Base-by-base conservation (phyloP, 2,329 filamentous ascomycete genomes). In the Calonectria crousiana region DNA sequence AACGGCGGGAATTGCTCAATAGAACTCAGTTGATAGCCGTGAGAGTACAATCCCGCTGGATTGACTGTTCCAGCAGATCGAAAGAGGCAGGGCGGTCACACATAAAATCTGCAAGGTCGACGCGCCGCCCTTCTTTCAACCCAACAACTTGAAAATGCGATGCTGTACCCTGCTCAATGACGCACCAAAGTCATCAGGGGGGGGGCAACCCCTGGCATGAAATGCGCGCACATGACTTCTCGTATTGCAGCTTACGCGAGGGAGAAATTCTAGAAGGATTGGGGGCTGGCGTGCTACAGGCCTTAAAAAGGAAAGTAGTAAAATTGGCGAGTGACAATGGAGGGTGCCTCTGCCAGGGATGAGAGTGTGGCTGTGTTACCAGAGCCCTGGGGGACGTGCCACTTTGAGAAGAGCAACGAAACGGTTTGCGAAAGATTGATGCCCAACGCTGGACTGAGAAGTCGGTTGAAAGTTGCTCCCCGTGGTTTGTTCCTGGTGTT, bases 191-290 rank as follows among this genome's bases (percentile, higher is more conserved):
- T 2, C 20, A 26, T 47, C 36, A 64, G 38, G 36, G n/a, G 58
- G 34, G 53, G 32, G 56, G 52, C 10, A n/a, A n/a, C 4, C 28
- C 28, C 28, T 8, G 58, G 26, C 53, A 47, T 44, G 38, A 20
- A 47, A 47, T 18, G 18, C 23, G 38, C 23, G 60, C 60, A 64
- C 38, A 64, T 64, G 52, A 56, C 52, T 18, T 28, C 36, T 62
- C 56, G 56, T 62, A 62, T 62, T 10, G 14, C 16, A 8, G 34
- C 36, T 62, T 28, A 41, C 30, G 23, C 26, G 36, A 26, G 34
- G 23, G 38, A 38, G 34, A 62, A 41, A 5, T 62, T 62, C 56
- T 62, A 44, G 56, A 62, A 62, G 56, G 56, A 62, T 41, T 62
- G 56, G 56, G 56, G 56, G 34, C 56, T n/a, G n/a, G 56, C 14